A percentile compares a stretch with the other conserved stretches of the same genome.
phyloP scores from a whole-genome alignment of 1,139 yeast genomes.

The Yamadazyma siamensis region DNA sequence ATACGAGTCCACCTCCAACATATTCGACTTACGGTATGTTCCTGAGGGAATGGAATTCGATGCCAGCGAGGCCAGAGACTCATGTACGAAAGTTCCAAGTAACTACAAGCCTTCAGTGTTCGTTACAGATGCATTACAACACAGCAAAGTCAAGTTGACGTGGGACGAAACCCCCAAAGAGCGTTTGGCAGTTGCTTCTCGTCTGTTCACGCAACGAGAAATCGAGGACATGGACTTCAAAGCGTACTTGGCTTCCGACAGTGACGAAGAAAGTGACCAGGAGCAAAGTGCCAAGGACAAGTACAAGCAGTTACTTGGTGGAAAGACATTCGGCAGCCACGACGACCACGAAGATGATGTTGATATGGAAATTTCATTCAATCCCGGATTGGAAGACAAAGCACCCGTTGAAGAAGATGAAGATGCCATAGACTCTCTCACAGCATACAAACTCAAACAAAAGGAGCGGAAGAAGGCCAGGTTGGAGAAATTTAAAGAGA shows the following conservation, averaged over 20 bases:
- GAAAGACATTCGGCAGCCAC: conserved; percentile 34
- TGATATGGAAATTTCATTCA: conserved; percentile 94
- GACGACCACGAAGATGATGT: conserved; percentile 57
- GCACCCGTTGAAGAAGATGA: conserved; percentile 27
- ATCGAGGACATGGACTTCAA: conserved; percentile 95
- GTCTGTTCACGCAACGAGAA: conserved; percentile 85
- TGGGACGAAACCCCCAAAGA: conserved; percentile 99
- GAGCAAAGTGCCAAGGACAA: conserved; percentile 45
- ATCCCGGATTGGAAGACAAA: conserved; percentile 72
- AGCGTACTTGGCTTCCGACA: conserved; percentile 90
- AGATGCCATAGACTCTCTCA: conserved; percentile 74
- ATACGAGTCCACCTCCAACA: conserved; percentile 92
- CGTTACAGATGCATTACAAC: conserved; percentile 91
- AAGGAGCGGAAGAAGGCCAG: conserved; percentile 87
- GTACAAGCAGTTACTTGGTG: conserved; percentile 61
- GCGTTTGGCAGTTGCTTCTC: conserved; percentile 71
- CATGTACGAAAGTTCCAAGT: conserved; percentile 68
- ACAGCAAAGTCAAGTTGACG: conserved; percentile 86
- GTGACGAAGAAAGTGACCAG: conserved; percentile 48
- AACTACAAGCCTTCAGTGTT: conserved; percentile 80
- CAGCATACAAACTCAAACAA: conserved; percentile 80
- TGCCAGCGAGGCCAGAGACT: conserved; percentile 66
- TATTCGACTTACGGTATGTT: conserved; percentile 86
- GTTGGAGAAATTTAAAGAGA: conserved; percentile 67
- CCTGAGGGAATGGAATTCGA: conserved; percentile 91